A percentile compares a stretch with the other conserved stretches of the same genome.
Evolutionary conservation across 768 basidiomycete genomes (phyloP).

Genomic region (Trametes gibbosa): DNA sequence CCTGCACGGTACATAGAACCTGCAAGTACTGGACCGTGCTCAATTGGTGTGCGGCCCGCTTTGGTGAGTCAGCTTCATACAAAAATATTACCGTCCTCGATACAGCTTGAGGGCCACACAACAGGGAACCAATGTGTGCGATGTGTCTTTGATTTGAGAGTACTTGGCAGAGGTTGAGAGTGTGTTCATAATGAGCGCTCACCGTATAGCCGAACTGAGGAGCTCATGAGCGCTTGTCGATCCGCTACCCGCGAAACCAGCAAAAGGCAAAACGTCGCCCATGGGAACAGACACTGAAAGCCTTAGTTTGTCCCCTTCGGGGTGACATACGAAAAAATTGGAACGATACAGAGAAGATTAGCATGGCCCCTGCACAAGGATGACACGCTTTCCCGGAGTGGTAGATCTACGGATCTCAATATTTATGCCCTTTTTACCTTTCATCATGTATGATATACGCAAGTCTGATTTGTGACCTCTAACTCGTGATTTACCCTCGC

Average conservation of each 20-base stretch:
- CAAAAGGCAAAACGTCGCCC: neutral
- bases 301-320: conserved; percentile 66
- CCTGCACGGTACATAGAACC: too few relatives aligned
- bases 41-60: too few relatives aligned
- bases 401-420: conserved; percentile 52
- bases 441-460: too few relatives aligned
- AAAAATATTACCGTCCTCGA: neutral
- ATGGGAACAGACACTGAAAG: rapidly evolving
- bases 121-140: too few relatives aligned
- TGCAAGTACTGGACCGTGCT: too few relatives aligned
- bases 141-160: too few relatives aligned
- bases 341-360: conserved; percentile 99
- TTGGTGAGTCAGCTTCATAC: neutral
- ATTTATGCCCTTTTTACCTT: conserved; percentile 29
- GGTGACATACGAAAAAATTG: conserved; percentile 98
- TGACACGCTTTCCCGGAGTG: conserved; percentile 98
- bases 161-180: neutral
- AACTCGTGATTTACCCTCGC: too few relatives aligned
- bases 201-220: too few relatives aligned
- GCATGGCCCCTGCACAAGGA: conserved; percentile 99
- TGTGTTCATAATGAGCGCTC: neutral
- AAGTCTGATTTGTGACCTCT: too few relatives aligned
- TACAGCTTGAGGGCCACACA: too few relatives aligned
- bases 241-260: neutral
- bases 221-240: neutral